Conservation (phyloP, 371 early-diverging fungal species). For the Mortierella sp. region DNA sequence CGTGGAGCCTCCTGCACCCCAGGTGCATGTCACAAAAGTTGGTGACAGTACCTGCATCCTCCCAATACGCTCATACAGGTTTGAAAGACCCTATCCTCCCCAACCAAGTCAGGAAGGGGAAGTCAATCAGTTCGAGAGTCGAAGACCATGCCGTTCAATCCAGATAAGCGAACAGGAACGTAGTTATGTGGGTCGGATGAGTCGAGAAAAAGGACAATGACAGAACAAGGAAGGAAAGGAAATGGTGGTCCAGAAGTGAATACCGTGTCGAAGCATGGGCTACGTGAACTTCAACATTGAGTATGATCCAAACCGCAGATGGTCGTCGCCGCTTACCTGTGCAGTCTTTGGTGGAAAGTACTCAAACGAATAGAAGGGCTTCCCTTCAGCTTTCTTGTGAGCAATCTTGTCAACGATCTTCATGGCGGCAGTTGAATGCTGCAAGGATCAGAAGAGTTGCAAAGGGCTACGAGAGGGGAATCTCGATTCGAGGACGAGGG, state of each 20-base stretch:
- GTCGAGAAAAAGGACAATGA: not conserved
- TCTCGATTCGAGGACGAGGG: not conserved
- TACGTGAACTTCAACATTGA: not conserved
- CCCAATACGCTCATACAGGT: constrained; percentile 91
- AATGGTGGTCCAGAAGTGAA: constrained; percentile 51
- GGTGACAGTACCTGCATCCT: constrained; percentile 90
- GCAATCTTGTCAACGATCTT: constrained; percentile 67
- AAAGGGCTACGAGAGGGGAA: constrained; percentile 1
- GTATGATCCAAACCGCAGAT: not conserved
- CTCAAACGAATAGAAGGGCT: constrained; percentile 87
- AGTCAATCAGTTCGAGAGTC: too few species aligned
- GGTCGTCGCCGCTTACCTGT: constrained; percentile 64
- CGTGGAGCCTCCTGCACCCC: constrained; percentile 96
- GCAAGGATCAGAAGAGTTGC: not conserved
- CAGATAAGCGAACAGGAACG: constrained; percentile 22
- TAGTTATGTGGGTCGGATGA: too few species aligned
- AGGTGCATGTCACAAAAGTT: constrained; percentile 93
- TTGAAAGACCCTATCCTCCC: constrained; percentile 76
- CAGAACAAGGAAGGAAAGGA: not conserved
- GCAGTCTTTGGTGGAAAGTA: constrained; percentile 98
- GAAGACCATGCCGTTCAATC: constrained; percentile 13
- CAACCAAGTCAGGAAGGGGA: too few species aligned
- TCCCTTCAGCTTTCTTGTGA: constrained; percentile 38
- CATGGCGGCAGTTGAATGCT: constrained; percentile 55
- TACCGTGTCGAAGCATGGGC: constrained; percentile 16